These are phyloP conservation scores for Mrakiaceae sp. DNA, from an alignment of 1,284 basidiomycete species.

Conservation along the genomic window DNA sequence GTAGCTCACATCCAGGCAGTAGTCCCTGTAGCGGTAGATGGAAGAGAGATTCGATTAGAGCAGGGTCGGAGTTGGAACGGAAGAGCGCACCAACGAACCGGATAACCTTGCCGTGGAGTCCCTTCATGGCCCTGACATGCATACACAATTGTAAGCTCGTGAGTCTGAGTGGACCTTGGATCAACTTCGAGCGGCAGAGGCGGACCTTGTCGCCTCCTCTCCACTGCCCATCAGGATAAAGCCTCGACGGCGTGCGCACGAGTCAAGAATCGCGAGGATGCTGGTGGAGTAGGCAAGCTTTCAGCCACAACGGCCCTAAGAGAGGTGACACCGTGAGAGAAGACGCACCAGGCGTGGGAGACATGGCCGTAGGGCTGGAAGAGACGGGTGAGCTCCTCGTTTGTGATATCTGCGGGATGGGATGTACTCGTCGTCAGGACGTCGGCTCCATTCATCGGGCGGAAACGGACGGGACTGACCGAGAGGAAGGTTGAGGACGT, in stretches of 20 bases:
- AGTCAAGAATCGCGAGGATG: constrained; percentile 16
- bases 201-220: constrained; percentile 9
- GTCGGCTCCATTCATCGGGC: background rate
- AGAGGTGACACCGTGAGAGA: background rate
- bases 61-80: background rate
- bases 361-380: constrained; percentile 12
- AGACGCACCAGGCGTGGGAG: constrained; percentile 10
- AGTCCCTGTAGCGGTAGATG: background rate
- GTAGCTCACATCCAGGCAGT: constrained; percentile 6
- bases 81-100: background rate
- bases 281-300: background rate
- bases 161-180: too few species aligned
- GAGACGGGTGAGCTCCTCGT: constrained; percentile 12
- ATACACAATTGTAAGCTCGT: background rate
- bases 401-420: constrained; percentile 3
- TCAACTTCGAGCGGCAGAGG: background rate
- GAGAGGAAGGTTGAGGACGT: constrained; percentile 16
- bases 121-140: constrained; percentile 6
- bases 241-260: constrained; percentile 12
- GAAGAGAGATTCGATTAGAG: background rate
- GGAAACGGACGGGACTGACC: background rate
- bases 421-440: background rate
- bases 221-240: constrained; percentile 16
- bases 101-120: constrained; percentile 4
- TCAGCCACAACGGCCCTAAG: background rate